phyloP scores from a whole-genome alignment of 495 filamentous ascomycete genomes.

The Hypoxylon trugodes region DNA sequence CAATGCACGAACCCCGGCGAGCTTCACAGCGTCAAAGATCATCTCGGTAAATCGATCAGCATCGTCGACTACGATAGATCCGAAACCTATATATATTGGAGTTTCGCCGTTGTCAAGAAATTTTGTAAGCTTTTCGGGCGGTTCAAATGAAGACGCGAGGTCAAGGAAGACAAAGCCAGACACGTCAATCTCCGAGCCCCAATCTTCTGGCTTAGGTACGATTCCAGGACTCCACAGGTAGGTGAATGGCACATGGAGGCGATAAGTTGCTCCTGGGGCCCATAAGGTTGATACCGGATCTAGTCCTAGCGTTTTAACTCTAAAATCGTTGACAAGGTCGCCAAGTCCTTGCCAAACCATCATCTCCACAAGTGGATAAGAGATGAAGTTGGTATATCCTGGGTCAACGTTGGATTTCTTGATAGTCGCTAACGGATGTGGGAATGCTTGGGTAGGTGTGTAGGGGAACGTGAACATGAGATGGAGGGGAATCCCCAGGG shows the following conservation, averaged over 20 bases:
- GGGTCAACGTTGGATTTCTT: conserved; percentile 66
- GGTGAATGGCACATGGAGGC: conserved; percentile 68
- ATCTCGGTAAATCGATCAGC: conserved; percentile 67
- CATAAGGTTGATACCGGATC: conserved; percentile 69
- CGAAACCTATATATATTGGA: conserved; percentile 73
- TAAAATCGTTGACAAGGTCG: conserved; percentile 72
- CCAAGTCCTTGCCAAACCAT: conserved; percentile 72
- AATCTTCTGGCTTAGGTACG: conserved; percentile 72
- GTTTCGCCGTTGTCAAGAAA: conserved; percentile 65
- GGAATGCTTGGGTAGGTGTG: conserved; percentile 70
- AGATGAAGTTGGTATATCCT: conserved; percentile 72
- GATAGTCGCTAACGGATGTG: conserved; percentile 75
- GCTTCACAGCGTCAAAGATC: conserved; percentile 68
- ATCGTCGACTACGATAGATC: conserved; percentile 74
- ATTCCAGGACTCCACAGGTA: conserved; percentile 74
- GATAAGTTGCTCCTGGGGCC: conserved; percentile 69
- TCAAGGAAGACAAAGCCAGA: conserved; percentile 73
- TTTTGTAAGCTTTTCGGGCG: conserved; percentile 59
- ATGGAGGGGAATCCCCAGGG: conserved; percentile 69
- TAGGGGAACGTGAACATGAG: conserved; percentile 73
- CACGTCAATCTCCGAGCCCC: conserved; percentile 68
- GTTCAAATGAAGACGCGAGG: conserved; percentile 66
- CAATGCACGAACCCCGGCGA: conserved; percentile 67
- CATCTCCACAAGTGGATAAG: conserved; percentile 75
- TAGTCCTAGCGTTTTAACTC: conserved; percentile 65